Evolutionary conservation across 2,329 filamentous ascomycete genomes (phyloP).

Genomic region (Scedosporium boydii): DNA sequence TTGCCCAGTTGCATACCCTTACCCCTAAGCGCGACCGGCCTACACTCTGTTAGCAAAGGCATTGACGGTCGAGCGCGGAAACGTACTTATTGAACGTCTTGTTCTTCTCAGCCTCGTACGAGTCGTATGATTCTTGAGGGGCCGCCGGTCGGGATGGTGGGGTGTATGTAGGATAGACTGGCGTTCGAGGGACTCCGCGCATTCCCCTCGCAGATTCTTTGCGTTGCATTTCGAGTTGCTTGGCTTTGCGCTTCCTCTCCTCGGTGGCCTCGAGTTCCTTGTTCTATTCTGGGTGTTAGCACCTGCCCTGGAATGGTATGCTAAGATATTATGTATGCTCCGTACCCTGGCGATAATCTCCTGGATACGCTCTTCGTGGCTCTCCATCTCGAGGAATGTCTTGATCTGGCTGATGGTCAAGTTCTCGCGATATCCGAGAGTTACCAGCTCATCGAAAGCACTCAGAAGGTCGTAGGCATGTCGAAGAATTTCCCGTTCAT

Average conservation of each 20-base stretch:
- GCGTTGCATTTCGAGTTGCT: slow-evolving; percentile 96
- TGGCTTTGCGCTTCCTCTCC: slow-evolving; percentile 96
- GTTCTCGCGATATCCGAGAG: slow-evolving; percentile 91
- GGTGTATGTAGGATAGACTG: slow-evolving; percentile 82
- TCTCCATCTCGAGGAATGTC: slow-evolving; percentile 99
- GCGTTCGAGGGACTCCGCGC: slow-evolving; percentile 53
- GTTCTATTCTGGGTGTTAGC: slow-evolving; percentile 50
- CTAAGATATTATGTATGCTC: neutral
- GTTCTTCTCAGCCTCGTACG: slow-evolving; percentile 96
- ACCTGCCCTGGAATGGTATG: neutral
- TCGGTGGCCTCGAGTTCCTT: slow-evolving; percentile 98
- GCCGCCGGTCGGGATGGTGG: slow-evolving; percentile 64
- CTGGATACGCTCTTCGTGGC: slow-evolving; percentile 96
- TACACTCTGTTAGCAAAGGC: slow-evolving; percentile 17
- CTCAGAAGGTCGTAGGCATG: slow-evolving; percentile 95
- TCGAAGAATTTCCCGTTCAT: slow-evolving; percentile 88
- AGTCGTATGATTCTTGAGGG: slow-evolving; percentile 76
- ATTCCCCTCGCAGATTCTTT: slow-evolving; percentile 72
- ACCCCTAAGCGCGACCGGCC: slow-evolving; percentile 62
- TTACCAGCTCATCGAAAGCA: slow-evolving; percentile 95
- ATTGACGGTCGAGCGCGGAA: slow-evolving; percentile 5
- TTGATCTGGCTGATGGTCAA: slow-evolving; percentile 95
- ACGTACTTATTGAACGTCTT: slow-evolving; percentile 72
- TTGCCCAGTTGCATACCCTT: slow-evolving; percentile 99
- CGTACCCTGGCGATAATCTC: slow-evolving; percentile 87